phyloP scores from a whole-genome alignment of 331 rosid species.

The Dryas integrifolia region DNA sequence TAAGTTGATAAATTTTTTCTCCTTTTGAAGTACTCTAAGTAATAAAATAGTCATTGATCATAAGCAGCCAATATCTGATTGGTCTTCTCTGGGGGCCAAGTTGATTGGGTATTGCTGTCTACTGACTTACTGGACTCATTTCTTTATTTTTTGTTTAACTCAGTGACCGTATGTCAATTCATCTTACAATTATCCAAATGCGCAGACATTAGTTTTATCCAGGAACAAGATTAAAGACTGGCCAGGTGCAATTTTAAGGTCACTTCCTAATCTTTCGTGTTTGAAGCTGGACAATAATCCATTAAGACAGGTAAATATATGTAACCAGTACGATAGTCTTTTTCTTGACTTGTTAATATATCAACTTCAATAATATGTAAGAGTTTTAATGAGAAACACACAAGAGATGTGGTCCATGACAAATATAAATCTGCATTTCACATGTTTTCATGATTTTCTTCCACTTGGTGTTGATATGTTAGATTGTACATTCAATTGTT shows the following conservation, averaged over 20 bases:
- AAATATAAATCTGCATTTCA: neutral
- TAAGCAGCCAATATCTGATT: neutral
- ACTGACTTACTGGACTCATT: too few relatives aligned
- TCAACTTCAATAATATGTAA: too few relatives aligned
- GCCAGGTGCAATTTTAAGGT: slow-evolving; percentile 69
- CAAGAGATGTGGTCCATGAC: neutral
- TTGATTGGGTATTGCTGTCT: slow-evolving; percentile 15
- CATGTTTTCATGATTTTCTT: too few relatives aligned
- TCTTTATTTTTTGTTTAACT: too few relatives aligned
- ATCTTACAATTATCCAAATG: slow-evolving; percentile 22
- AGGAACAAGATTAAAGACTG: slow-evolving; percentile 82
- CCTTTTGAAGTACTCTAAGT: neutral
- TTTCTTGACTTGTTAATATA: neutral
- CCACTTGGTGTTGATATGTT: too few relatives aligned
- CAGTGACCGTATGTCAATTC: slow-evolving; percentile 9
- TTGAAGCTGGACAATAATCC: slow-evolving; percentile 87
- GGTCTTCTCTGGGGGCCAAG: neutral
- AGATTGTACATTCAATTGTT: too few relatives aligned
- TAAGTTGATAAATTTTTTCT: neutral
- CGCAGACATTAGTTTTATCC: slow-evolving; percentile 74
- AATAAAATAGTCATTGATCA: neutral
- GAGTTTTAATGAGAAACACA: neutral
- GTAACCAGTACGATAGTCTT: neutral
- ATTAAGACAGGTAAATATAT: slow-evolving; percentile 55
- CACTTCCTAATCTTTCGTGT: slow-evolving; percentile 63